Conservation (phyloP, 73 alveolate genomes). For the Paramecium primaurelia region DNA sequence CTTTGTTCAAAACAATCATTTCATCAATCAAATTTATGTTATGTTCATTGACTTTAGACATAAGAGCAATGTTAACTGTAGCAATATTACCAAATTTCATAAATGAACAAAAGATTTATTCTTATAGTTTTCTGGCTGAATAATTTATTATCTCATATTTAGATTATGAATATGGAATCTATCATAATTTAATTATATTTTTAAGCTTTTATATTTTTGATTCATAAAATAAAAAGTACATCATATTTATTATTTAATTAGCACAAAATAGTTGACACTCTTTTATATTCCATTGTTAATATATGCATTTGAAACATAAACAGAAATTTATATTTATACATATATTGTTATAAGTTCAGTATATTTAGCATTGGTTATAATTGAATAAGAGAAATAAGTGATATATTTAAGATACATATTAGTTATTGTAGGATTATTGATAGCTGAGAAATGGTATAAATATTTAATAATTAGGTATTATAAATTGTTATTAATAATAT, state of each 20-base stretch:
- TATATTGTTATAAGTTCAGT: not conserved
- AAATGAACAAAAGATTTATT: not conserved
- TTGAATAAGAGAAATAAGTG: not conserved
- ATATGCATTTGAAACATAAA: slow-evolving; percentile 5
- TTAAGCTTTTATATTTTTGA: slow-evolving; percentile 23
- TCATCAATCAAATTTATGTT: not conserved
- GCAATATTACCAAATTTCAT: not conserved
- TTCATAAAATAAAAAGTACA: not conserved
- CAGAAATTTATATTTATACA: not conserved
- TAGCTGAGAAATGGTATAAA: not conserved
- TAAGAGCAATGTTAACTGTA: not conserved
- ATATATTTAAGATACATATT: not conserved
- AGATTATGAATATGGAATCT: not conserved
- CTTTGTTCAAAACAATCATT: not conserved
- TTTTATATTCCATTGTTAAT: not conserved
- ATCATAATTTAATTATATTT: not conserved
- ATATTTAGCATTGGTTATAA: not conserved
- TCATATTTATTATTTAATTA: not conserved
- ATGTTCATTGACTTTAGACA: not conserved
- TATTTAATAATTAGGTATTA: not conserved
- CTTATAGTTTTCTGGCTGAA: not conserved
- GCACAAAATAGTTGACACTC: slow-evolving; percentile 7
- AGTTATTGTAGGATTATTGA: not conserved
- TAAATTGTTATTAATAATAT: not conserved
- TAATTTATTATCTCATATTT: not conserved